phyloP scores from a whole-genome alignment of 2,329 filamentous ascomycete species.

The Lachnellula willkommii region DNA sequence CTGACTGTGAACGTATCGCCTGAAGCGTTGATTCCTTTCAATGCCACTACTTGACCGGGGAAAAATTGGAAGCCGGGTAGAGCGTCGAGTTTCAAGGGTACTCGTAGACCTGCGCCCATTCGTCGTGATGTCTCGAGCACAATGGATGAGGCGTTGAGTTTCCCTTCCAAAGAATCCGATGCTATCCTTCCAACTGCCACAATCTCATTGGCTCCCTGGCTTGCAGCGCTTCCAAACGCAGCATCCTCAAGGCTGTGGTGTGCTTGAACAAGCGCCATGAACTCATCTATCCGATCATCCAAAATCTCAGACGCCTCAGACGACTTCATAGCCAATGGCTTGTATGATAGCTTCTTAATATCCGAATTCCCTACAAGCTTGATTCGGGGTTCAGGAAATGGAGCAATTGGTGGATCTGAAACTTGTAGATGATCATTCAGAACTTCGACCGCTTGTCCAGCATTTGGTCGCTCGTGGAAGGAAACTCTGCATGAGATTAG shows the following conservation, averaged over 20 bases:
- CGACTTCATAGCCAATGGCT: slow-evolving; percentile 89
- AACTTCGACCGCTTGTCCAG: slow-evolving; percentile 77
- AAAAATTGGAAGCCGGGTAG: slow-evolving; percentile 76
- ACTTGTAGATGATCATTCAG: slow-evolving; percentile 70
- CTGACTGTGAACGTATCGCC: slow-evolving; percentile 77
- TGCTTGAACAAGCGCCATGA: slow-evolving; percentile 66
- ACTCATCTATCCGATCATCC: slow-evolving; percentile 92
- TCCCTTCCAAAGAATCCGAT: slow-evolving; percentile 80
- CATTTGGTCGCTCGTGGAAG: slow-evolving; percentile 71
- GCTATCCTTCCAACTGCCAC: slow-evolving; percentile 89
- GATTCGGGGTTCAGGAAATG: slow-evolving; percentile 70
- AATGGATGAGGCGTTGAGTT: slow-evolving; percentile 76
- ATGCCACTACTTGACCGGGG: slow-evolving; percentile 86
- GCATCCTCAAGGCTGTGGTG: slow-evolving; percentile 71
- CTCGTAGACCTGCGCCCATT: slow-evolving; percentile 73
- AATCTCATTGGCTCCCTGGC: slow-evolving; percentile 77
- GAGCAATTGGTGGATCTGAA: slow-evolving; percentile 64
- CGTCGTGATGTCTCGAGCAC: slow-evolving; percentile 84
- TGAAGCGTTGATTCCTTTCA: slow-evolving; percentile 80
- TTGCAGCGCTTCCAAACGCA: slow-evolving; percentile 81
- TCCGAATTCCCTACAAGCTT: slow-evolving; percentile 83
- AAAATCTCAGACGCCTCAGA: slow-evolving; percentile 89
- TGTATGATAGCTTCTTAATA: slow-evolving; percentile 84
- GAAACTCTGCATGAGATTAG: slow-evolving; percentile 45
- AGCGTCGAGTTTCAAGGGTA: slow-evolving; percentile 71